phyloP scores from a whole-genome alignment of 179 eudicot genomes.

The Vitellaria paradoxa region DNA sequence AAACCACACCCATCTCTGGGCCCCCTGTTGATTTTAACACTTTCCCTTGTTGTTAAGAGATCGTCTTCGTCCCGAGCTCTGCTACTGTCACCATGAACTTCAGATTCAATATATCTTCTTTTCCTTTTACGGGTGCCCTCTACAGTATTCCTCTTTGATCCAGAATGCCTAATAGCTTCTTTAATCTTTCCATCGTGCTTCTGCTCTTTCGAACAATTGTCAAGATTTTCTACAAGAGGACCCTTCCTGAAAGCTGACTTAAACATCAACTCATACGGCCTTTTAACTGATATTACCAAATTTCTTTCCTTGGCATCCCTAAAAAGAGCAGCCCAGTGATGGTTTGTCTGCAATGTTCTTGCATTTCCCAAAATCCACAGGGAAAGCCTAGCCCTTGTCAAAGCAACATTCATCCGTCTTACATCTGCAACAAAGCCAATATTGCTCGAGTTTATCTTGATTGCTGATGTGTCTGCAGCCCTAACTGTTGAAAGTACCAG shows the following conservation, averaged over 20 bases:
- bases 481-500: constrained; percentile 91
- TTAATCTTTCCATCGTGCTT: constrained; percentile 28
- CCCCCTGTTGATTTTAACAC: constrained; percentile 24
- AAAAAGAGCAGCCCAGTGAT: constrained; percentile 90
- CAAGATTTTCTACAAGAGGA: constrained; percentile 29
- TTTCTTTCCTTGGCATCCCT: constrained; percentile 77
- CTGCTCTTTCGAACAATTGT: constrained; percentile 19
- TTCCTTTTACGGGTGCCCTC: constrained; percentile 31
- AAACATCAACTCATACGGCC: constrained; percentile 61
- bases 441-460: constrained; percentile 41
- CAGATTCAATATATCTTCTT: constrained; percentile 20
- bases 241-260: constrained; percentile 28
- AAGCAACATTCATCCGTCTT: constrained; percentile 98
- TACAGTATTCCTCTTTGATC: constrained; percentile 21
- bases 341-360: constrained; percentile 73
- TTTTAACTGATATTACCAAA: constrained; percentile 55
- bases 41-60: constrained; percentile 23
- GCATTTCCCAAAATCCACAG: constrained; percentile 92
- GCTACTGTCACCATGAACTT: constrained; percentile 16
- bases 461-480: constrained; percentile 44
- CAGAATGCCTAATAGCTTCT: constrained; percentile 29
- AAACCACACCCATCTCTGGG: constrained; percentile 14
- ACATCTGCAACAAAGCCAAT: constrained; percentile 99
- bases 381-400: constrained; percentile 91
- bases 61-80: constrained; percentile 19